These are phyloP conservation scores for Didymella arachidicola DNA, from an alignment of 2,329 filamentous ascomycete species.

Conservation along the genomic window DNA sequence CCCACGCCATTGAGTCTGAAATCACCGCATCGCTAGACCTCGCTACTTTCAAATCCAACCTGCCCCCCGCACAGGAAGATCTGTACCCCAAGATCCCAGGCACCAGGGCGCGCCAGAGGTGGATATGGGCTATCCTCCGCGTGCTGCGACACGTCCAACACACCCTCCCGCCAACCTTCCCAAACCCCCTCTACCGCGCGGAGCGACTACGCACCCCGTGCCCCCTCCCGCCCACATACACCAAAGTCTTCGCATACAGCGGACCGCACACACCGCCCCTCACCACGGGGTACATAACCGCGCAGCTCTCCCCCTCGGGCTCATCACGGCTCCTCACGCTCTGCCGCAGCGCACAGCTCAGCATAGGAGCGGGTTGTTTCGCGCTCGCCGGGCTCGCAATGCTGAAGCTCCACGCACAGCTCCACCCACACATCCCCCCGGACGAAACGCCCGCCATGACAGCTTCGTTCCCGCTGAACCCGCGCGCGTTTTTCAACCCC, in stretches of 20 bases:
- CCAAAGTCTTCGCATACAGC: constrained; percentile 51
- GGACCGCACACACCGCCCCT: constrained; percentile 44
- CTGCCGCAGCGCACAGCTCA: constrained; percentile 50
- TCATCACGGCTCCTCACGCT: constrained; percentile 50
- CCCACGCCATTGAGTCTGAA: constrained; percentile 12
- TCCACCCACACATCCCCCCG: constrained; percentile 31
- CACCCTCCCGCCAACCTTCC: constrained; percentile 51
- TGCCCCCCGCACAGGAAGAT: constrained; percentile 58
- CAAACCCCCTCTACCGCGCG: constrained; percentile 51
- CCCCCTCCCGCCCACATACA: constrained; percentile 44
- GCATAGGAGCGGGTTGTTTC: constrained; percentile 56
- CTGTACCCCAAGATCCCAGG: constrained; percentile 54
- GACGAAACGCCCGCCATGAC: constrained; percentile 48
- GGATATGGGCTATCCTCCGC: constrained; percentile 58
- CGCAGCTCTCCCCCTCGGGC: constrained; percentile 42
- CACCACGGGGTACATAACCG: constrained; percentile 45
- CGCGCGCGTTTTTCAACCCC: constrained; percentile 54
- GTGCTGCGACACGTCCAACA: constrained; percentile 55
- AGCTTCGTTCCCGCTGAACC: constrained; percentile 58
- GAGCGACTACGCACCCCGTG: constrained; percentile 25
- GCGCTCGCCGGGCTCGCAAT: constrained; percentile 56
- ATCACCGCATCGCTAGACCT: constrained; percentile 10
- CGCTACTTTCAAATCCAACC: constrained; percentile 33
- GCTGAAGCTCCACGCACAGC: constrained; percentile 55
- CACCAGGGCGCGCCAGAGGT: constrained; percentile 51